A percentile compares a stretch with the other conserved stretches of the same genome.
phyloP scores from a whole-genome alignment of 768 basidiomycete species.

The Hortiboletus campestris region DNA sequence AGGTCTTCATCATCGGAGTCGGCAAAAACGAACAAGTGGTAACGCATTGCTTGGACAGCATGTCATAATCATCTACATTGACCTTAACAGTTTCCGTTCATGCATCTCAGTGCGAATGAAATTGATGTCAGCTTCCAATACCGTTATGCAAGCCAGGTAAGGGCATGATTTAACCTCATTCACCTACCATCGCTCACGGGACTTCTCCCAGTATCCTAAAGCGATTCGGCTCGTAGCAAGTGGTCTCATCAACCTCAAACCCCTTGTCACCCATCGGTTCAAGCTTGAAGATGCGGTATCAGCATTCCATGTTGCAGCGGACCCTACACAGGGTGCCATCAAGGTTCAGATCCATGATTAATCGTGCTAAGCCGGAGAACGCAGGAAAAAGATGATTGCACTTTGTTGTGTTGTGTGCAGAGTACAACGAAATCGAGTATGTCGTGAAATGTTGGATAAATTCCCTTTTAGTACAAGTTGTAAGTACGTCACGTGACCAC shows the following conservation, averaged over 20 bases:
- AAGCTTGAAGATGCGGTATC: constrained; percentile 66
- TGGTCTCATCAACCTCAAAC: constrained; percentile 67
- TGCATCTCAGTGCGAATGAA: constrained; percentile 70
- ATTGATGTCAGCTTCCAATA: constrained; percentile 70
- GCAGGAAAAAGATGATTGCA: not conserved
- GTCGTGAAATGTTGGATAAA: not conserved
- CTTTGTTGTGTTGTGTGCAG: not conserved
- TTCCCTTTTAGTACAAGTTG: not conserved
- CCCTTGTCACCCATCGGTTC: constrained; percentile 79
- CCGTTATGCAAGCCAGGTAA: constrained; percentile 63
- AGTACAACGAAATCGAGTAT: not conserved
- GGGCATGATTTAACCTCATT: not conserved
- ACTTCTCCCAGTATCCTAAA: constrained; percentile 62
- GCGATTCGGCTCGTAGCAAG: constrained; percentile 81
- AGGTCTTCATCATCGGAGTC: constrained; percentile 70
- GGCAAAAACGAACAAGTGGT: constrained; percentile 63
- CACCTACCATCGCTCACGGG: not conserved
- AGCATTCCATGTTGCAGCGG: constrained; percentile 78
- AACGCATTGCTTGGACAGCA: constrained; percentile 13
- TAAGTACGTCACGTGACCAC: constrained; percentile 26
- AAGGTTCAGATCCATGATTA: constrained; percentile 66
- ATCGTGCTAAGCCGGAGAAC: not conserved
- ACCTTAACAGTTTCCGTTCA: constrained; percentile 57
- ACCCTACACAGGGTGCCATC: constrained; percentile 64
- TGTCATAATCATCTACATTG: not conserved